Base-by-base conservation (phyloP, 768 basidiomycete species). In the Brasilioporus rufonigricans region DNA sequence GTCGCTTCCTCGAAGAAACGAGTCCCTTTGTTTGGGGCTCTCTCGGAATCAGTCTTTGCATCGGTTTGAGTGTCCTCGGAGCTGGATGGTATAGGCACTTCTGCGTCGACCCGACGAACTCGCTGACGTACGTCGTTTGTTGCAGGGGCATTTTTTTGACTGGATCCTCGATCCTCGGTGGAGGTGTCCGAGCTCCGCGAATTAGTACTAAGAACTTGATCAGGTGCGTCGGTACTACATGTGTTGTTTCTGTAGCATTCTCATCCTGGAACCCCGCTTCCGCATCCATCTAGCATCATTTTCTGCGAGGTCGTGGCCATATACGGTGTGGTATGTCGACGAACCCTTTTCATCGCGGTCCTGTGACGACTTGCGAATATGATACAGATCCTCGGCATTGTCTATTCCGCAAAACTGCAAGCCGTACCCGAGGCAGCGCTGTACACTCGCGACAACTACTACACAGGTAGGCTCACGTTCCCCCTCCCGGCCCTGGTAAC, bases 281-380 rank as follows among this genome's bases (percentile, higher is more conserved):
- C 21, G 13, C 4, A 27, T 55, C 18, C 39, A 18, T 18, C 9
- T 8, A 98, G 96, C 62, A 93, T 98, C 77, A 98, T 99, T 66
- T 98, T 98, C 80, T 98, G 96, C 72, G 96, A 98, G 77, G 97
- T 98, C 66, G 95, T 99, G 27, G 97, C 96, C 55, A 98, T 99
- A 67, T 98, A 98, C 75, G 97, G 91, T 53, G 91, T 93, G 49
- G 92, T 94, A 73, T 56, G 89, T 79, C 18, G 5, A 44, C 11
- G 12, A 11, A 44, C 33, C 1, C 27, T 12, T 13, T 26, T 27
- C 14, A 4, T 35, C 26, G 4, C 10, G 1, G 35, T 40, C 7
- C 3, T 5, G 3, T 13, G 6, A 52, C 56, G 19, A 50, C 41
- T 48, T 0, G 9, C 16, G 24, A 18, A 4, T 18, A 8, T 19